Conservation (phyloP, 2,329 filamentous ascomycete species). For the Neopestalotiopsis sp. region DNA sequence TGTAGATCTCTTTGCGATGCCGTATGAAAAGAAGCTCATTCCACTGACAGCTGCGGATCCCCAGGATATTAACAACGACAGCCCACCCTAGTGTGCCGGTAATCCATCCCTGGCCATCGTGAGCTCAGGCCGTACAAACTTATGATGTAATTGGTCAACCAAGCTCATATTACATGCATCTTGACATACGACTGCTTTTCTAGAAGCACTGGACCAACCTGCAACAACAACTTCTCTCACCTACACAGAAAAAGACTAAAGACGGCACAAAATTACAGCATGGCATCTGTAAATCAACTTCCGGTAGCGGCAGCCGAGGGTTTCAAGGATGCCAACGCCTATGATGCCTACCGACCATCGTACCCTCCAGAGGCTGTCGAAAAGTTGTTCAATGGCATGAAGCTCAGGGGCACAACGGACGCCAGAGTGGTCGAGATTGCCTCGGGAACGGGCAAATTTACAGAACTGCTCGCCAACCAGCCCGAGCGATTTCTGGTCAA, state of each 20-base stretch:
- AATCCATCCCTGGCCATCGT: background rate
- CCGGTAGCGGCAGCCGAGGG: constrained; percentile 57
- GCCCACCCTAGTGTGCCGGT: constrained; percentile 1
- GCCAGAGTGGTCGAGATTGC: constrained; percentile 67
- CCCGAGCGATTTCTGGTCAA: constrained; percentile 65
- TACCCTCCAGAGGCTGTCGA: constrained; percentile 66
- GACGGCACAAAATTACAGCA: background rate
- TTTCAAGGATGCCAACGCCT: constrained; percentile 67
- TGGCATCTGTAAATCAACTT: constrained; percentile 22
- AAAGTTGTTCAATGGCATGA: constrained; percentile 60
- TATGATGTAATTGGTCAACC: constrained; percentile 13
- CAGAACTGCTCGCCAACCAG: constrained; percentile 62
- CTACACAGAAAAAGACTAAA: background rate
- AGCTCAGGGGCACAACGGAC: constrained; percentile 49
- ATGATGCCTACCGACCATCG: constrained; percentile 71
- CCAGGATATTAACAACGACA: background rate
- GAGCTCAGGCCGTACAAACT: background rate
- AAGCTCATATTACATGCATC: background rate
- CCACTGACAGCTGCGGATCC: background rate
- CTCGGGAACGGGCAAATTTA: constrained; percentile 74
- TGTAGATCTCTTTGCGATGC: background rate
- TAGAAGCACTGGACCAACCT: background rate
- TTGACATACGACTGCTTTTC: background rate
- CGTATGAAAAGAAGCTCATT: background rate
- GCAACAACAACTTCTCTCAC: background rate